Evolutionary conservation across 2,329 filamentous ascomycete species (phyloP), one percentile per base, ranked within the genome.

Genomic region (Neofusicoccum sp.): DNA sequence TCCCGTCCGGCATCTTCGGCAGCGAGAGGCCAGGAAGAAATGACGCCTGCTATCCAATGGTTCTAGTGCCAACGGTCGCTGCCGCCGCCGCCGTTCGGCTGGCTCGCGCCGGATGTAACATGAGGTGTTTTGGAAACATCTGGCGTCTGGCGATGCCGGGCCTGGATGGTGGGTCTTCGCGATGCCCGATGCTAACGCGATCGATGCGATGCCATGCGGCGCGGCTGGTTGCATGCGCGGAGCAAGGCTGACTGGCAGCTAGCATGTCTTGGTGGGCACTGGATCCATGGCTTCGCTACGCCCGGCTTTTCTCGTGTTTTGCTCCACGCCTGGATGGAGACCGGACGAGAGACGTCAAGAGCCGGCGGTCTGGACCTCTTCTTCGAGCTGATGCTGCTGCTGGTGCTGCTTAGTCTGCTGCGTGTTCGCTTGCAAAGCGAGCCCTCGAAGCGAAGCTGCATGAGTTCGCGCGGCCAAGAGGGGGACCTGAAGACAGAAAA

Each of bases 71-170:
- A 9, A 12, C 29, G 22, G 6, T 33, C 7, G 29, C 12, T 43
- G 28, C 28, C 7, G 4, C 11, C 52, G 16, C 29, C 22, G 22
- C 31, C 12, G 9, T 29, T 29, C 36, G 52, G 37, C n/a, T 56
- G 52, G 52, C 52, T 56, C 37, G 37, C 3, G 29, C 37, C 52
- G 37, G 52, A 56, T 56, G 52, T 56, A 56, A 56, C 52, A 11
- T 56, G 39, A 37, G 31, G 4, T 41, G 54, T 34, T 45, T 58
- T 44, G 29, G 54, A 58, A 58, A 45, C 54, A 45, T 36, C n/a
- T 22, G 39, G 12, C 31, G 22, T 22, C 22, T 22, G 22, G 22
- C 22, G 22, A 22, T 22, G 22, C 22, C 22, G 22, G 22, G 22
- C 22, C 22, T 22, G 22, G 22, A 22, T 2, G 22, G 22, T 22